Evolutionary conservation across 257 asterid genomes (phyloP).

Genomic region (Galeopsis tetrahit): DNA sequence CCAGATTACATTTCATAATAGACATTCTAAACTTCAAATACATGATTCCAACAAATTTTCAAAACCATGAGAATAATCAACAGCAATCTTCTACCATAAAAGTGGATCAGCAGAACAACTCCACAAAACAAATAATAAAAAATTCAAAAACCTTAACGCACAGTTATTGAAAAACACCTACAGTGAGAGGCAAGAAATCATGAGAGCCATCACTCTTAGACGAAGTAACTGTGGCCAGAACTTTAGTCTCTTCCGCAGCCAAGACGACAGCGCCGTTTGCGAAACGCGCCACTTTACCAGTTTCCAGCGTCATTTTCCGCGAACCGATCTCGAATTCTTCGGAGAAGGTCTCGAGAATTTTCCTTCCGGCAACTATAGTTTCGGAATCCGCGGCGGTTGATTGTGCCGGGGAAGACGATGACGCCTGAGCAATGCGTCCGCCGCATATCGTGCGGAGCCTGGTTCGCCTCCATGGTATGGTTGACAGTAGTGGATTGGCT

Average conservation of each 20-base stretch:
- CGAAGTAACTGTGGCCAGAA: constrained; percentile 82
- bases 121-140: background rate
- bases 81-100: background rate
- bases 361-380: constrained; percentile 49
- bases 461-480: constrained; percentile 66
- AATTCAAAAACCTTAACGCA: background rate
- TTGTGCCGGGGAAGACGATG: constrained; percentile 47
- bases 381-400: constrained; percentile 43
- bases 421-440: constrained; percentile 61
- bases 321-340: constrained; percentile 91
- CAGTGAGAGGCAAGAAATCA: constrained; percentile 93
- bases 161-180: constrained; percentile 36
- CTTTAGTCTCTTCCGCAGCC: constrained; percentile 90
- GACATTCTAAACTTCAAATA: constrained; percentile 13
- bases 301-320: constrained; percentile 63
- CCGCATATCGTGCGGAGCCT: constrained; percentile 64
- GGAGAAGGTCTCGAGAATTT: constrained; percentile 70
- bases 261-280: constrained; percentile 87
- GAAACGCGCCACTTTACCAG: constrained; percentile 89
- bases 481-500: constrained; percentile 68
- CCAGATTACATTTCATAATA: background rate
- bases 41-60: background rate
- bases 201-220: constrained; percentile 76
- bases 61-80: background rate
- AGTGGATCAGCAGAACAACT: background rate